phyloP scores from a whole-genome alignment of 2,329 filamentous ascomycete genomes.

The Hymenoscyphus scutula region DNA sequence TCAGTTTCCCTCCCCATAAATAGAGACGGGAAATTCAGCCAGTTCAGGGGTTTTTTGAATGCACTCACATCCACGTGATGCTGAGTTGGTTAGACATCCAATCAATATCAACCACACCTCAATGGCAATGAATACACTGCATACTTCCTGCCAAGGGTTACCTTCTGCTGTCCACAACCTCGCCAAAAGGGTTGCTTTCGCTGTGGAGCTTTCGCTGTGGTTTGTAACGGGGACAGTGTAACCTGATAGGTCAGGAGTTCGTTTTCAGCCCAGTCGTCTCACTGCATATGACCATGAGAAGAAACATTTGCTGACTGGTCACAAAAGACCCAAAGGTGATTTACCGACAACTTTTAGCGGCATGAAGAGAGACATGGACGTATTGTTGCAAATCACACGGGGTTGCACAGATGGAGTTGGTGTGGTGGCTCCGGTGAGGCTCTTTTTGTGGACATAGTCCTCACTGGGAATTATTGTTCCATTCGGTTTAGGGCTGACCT shows the following conservation, averaged over 20 bases:
- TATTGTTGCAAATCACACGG: not conserved
- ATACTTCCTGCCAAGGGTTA: not conserved
- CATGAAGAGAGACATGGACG: not conserved
- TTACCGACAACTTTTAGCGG: not conserved
- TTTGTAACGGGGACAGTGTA: not conserved
- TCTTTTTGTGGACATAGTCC: not conserved
- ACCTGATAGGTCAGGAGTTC: not conserved
- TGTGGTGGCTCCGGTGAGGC: not conserved
- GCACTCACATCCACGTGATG: not conserved
- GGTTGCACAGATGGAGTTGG: not conserved
- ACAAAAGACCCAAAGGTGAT: not conserved
- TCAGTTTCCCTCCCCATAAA: not conserved
- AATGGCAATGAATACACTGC: too few relatives aligned
- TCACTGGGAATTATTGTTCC: not conserved
- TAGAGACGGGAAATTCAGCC: not conserved
- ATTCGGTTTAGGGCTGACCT: not conserved
- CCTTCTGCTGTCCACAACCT: not conserved
- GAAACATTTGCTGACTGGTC: not conserved
- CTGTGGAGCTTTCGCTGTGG: too few relatives aligned
- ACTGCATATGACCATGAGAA: not conserved
- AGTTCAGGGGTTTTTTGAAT: not conserved
- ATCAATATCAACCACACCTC: not conserved
- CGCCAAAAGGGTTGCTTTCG: not conserved
- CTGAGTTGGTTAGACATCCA: not conserved
- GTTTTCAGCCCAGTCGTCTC: not conserved